Conservation (phyloP, 2,329 filamentous ascomycete species). For the Claviceps citrina region DNA sequence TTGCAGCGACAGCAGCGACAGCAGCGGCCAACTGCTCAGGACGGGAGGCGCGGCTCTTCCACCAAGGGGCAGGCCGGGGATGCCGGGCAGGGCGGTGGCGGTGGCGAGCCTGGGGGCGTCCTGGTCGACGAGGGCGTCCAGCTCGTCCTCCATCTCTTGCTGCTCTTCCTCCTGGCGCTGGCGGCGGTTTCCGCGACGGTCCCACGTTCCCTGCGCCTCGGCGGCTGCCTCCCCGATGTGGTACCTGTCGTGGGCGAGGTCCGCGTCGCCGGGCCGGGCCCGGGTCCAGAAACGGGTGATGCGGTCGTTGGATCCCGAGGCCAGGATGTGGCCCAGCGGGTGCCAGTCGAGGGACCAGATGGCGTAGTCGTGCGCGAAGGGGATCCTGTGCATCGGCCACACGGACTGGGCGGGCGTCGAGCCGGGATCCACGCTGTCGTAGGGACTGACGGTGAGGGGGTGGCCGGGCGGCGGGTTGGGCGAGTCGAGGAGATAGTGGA, state of each 20-base stretch:
- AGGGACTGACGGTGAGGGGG: slow-evolving; percentile 59
- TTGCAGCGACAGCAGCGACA: too few relatives aligned
- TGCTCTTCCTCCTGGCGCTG: slow-evolving; percentile 86
- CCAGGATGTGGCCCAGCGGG: slow-evolving; percentile 84
- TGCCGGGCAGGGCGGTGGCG: slow-evolving; percentile 35
- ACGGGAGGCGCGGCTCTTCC: slow-evolving; percentile 22
- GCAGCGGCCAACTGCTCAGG: too few relatives aligned
- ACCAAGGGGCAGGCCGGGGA: slow-evolving; percentile 42
- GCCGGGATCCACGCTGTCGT: slow-evolving; percentile 65
- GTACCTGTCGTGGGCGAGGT: slow-evolving; percentile 76
- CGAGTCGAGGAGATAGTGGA: slow-evolving; percentile 92
- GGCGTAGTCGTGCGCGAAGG: slow-evolving; percentile 81
- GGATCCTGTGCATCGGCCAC: slow-evolving; percentile 73
- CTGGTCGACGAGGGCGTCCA: slow-evolving; percentile 83
- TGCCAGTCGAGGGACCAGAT: slow-evolving; percentile 99
- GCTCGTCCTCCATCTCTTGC: slow-evolving; percentile 83
- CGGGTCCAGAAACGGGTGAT: slow-evolving; percentile 96
- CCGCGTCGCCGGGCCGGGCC: slow-evolving; percentile 71
- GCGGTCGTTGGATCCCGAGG: slow-evolving; percentile 89
- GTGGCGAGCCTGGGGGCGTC: slow-evolving; percentile 43
- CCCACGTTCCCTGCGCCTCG: slow-evolving; percentile 90
- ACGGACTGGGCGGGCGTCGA: slow-evolving; percentile 80
- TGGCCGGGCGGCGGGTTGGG: slow-evolving; percentile 70
- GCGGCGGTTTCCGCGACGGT: slow-evolving; percentile 59
- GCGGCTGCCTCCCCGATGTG: slow-evolving; percentile 90